These are phyloP conservation scores for Fomitopsis schrenkii DNA, from an alignment of 1,284 basidiomycete species.

Conservation along the genomic window DNA sequence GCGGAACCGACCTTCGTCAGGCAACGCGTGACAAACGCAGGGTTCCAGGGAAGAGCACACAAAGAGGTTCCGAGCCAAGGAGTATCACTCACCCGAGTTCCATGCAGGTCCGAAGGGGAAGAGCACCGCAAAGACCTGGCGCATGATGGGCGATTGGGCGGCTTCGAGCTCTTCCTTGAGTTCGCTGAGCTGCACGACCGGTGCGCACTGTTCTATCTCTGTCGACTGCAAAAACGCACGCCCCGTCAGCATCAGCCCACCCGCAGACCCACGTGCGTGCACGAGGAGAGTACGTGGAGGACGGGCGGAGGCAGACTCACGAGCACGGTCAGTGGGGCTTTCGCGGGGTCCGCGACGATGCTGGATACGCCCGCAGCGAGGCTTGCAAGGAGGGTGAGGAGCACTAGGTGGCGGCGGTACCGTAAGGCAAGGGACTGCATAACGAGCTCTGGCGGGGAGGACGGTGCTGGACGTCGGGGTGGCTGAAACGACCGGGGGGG, in stretches of 20 bases:
- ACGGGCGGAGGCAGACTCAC: conserved; percentile 18
- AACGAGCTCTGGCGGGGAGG: background rate
- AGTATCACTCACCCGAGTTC: conserved; percentile 58
- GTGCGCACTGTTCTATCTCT: conserved; percentile 35
- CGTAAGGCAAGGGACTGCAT: conserved; percentile 11
- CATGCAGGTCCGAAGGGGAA: conserved; percentile 86
- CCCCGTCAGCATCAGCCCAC: conserved; percentile 2
- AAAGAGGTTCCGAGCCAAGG: background rate
- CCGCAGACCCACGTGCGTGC: background rate
- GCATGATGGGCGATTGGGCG: conserved; percentile 66
- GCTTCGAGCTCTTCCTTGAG: conserved; percentile 60
- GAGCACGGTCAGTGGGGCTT: conserved; percentile 15
- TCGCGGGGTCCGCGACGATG: conserved; percentile 16
- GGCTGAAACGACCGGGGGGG: background rate
- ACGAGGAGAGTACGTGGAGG: background rate
- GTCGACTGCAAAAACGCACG: conserved; percentile 24
- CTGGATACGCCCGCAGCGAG: conserved; percentile 15
- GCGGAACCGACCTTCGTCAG: background rate
- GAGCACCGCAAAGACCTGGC: conserved; percentile 70
- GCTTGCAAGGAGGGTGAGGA: conserved; percentile 21
- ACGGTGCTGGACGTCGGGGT: background rate
- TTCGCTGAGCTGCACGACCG: conserved; percentile 52
- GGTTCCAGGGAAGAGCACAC: background rate
- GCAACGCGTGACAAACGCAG: background rate
- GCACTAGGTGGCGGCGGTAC: conserved; percentile 20